These are phyloP conservation scores for Phytophthora fragariae DNA, from an alignment of 352 stramenopile genomes.

Conservation along the genomic window DNA sequence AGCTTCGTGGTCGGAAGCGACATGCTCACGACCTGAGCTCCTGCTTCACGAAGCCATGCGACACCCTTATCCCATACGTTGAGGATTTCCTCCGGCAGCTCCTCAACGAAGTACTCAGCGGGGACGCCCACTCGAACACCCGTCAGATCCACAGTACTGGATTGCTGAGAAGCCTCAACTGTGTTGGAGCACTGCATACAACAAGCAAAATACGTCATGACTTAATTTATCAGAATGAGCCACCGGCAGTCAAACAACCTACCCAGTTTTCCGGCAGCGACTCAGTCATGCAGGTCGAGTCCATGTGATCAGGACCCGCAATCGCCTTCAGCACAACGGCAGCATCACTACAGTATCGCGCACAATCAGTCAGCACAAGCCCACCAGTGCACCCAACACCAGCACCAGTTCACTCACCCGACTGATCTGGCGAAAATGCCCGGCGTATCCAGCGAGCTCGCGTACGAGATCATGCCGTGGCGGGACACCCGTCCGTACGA, in stretches of 20 bases:
- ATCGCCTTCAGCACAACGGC: constrained; percentile 84
- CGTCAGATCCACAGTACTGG: constrained; percentile 53
- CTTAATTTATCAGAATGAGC: neutral
- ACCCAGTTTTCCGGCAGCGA: constrained; percentile 64
- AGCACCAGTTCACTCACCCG: constrained; percentile 43
- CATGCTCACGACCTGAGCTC: constrained; percentile 77
- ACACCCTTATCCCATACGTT: constrained; percentile 86
- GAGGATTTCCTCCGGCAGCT: constrained; percentile 88
- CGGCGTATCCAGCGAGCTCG: constrained; percentile 96
- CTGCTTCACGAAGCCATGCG: constrained; percentile 69
- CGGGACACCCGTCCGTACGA: constrained; percentile 96
- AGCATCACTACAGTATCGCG: constrained; percentile 61
- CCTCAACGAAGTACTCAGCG: constrained; percentile 94
- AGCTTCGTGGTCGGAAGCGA: constrained; percentile 85
- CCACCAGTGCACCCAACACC: neutral
- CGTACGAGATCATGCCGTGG: constrained; percentile 97
- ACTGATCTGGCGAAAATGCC: constrained; percentile 93
- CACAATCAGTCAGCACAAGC: neutral
- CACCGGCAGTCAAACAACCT: constrained; percentile 2
- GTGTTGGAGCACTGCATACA: constrained; percentile 47
- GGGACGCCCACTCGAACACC: constrained; percentile 93
- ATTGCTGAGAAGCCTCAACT: constrained; percentile 35
- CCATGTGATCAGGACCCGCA: constrained; percentile 77
- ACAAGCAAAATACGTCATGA: neutral
- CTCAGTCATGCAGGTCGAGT: constrained; percentile 83